Percentiles rank a stretch among this genome's conserved stretches.
Conservation (phyloP, 1,139 yeast species). For the Diutina ranongensis region DNA sequence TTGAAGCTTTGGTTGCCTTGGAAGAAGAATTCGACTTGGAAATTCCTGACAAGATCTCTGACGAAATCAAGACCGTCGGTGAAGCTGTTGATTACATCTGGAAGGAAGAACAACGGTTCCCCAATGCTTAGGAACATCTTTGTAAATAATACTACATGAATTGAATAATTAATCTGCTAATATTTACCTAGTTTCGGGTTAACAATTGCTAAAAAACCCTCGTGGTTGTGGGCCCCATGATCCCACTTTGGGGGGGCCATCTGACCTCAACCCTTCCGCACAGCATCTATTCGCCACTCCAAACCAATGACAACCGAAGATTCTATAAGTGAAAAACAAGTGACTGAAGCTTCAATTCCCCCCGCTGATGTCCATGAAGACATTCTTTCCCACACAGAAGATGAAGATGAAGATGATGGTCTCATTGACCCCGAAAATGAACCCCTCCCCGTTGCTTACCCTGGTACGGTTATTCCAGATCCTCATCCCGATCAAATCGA, state of each 20-base stretch:
- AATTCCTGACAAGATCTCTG: slow-evolving; percentile 58
- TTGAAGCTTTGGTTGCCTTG: slow-evolving; percentile 60
- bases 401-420: slow-evolving; percentile 14
- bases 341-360: no score
- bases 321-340: no score
- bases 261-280: no score
- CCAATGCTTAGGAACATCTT: neutral
- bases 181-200: no score
- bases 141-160: neutral
- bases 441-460: slow-evolving; percentile 20
- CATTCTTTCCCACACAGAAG: slow-evolving; percentile 12
- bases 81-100: slow-evolving; percentile 53
- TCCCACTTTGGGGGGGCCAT: no score
- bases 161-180: neutral
- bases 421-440: slow-evolving; percentile 15
- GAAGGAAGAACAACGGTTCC: slow-evolving; percentile 35
- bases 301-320: no score
- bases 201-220: no score
- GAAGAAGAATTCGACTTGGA: slow-evolving; percentile 66
- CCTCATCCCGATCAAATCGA: slow-evolving; percentile 31
- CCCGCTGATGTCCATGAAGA: no score
- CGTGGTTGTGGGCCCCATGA: no score
- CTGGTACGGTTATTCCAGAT: slow-evolving; percentile 47
- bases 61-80: slow-evolving; percentile 57
- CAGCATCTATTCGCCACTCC: no score